phyloP scores from a whole-genome alignment of 2,329 filamentous ascomycete genomes.

The Claviceps purpurea region DNA sequence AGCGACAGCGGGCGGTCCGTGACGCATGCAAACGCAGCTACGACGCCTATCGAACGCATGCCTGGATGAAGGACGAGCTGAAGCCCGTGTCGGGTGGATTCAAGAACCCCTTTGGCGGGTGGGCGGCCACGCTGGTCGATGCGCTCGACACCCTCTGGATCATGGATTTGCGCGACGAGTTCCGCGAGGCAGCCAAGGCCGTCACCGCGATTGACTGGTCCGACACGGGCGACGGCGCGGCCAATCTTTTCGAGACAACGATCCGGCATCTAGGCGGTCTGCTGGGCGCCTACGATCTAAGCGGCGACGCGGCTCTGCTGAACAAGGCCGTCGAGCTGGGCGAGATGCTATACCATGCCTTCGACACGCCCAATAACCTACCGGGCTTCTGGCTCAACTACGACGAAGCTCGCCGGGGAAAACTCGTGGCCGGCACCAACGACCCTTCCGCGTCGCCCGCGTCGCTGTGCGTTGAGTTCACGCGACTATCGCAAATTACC shows the following conservation, averaged over 20 bases:
- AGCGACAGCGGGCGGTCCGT: slow-evolving; percentile 25
- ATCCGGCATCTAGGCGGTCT: slow-evolving; percentile 34
- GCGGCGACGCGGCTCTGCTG: slow-evolving; percentile 29
- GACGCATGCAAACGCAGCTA: slow-evolving; percentile 30
- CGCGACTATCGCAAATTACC: slow-evolving; percentile 59
- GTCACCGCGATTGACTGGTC: slow-evolving; percentile 38
- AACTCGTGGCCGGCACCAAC: slow-evolving; percentile 36
- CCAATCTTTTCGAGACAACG: slow-evolving; percentile 41
- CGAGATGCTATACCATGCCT: slow-evolving; percentile 40
- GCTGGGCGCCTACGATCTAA: slow-evolving; percentile 37
- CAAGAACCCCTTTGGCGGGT: slow-evolving; percentile 38
- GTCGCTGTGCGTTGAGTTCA: slow-evolving; percentile 65
- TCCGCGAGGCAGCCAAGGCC: slow-evolving; percentile 37
- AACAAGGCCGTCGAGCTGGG: slow-evolving; percentile 37
- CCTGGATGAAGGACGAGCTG: slow-evolving; percentile 42
- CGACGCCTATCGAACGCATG: slow-evolving; percentile 35
- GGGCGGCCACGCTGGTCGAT: slow-evolving; percentile 48
- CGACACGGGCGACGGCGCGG: slow-evolving; percentile 25
- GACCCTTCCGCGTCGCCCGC: slow-evolving; percentile 37
- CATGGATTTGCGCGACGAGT: slow-evolving; percentile 46
- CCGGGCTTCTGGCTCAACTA: slow-evolving; percentile 36
- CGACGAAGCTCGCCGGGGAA: slow-evolving; percentile 23
- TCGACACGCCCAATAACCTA: slow-evolving; percentile 41
- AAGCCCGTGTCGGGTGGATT: slow-evolving; percentile 31
- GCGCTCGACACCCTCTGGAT: slow-evolving; percentile 49